Conservation (phyloP, 2,329 filamentous ascomycete genomes). For the Botrytis fabae region DNA sequence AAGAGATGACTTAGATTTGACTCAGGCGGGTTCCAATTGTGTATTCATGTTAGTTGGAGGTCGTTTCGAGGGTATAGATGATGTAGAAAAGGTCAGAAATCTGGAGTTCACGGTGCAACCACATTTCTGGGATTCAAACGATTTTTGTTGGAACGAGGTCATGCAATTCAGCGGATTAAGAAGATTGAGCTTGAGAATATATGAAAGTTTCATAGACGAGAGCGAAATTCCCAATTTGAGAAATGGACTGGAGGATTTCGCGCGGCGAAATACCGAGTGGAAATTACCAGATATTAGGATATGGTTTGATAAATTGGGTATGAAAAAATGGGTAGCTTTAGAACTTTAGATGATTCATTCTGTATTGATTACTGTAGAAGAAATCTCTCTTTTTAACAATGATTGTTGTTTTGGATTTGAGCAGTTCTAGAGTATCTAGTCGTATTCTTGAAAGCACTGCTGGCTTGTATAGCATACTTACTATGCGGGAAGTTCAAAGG, state of each 20-base stretch:
- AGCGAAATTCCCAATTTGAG: background rate
- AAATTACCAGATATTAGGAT: background rate
- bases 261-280: background rate
- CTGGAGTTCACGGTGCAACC: conserved; percentile 26
- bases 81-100: conserved; percentile 28
- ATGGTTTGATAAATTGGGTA: background rate
- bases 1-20: conserved; percentile 29
- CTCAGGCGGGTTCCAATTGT: conserved; percentile 15
- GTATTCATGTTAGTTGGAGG: conserved; percentile 31
- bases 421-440: background rate
- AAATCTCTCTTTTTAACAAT: background rate
- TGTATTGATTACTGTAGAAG: background rate
- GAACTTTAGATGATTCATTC: background rate
- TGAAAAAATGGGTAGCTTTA: background rate
- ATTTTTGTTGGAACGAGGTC: background rate
- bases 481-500: background rate
- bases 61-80: conserved; percentile 24
- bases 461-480: background rate
- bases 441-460: background rate
- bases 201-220: background rate
- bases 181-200: background rate
- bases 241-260: background rate
- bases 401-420: background rate
- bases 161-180: background rate
- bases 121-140: background rate